A percentile compares a stretch with the other conserved stretches of the same genome.
These are phyloP conservation scores for Fonsecaea pedrosoi DNA, from an alignment of 2,329 filamentous ascomycete genomes.

Conservation along the genomic window DNA sequence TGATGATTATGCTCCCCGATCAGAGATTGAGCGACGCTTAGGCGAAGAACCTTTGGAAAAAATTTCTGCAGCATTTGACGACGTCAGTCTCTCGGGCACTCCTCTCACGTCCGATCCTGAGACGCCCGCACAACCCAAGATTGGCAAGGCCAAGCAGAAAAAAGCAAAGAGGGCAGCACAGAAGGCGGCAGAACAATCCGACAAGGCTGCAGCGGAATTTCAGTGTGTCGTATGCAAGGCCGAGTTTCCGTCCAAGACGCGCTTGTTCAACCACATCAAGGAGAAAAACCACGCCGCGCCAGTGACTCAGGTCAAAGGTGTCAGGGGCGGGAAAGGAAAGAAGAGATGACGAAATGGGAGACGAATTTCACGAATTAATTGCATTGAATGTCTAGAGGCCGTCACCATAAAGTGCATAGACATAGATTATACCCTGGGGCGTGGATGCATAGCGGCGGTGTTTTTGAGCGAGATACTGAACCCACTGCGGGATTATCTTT, in stretches of 20 bases:
- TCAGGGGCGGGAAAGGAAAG: constrained; percentile 39
- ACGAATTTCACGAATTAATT: not conserved
- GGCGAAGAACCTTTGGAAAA: constrained; percentile 27
- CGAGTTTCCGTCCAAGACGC: constrained; percentile 75
- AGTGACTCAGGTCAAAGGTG: constrained; percentile 29
- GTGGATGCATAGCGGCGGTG: constrained; percentile 30
- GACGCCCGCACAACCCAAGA: constrained; percentile 42
- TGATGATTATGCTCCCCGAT: constrained; percentile 53
- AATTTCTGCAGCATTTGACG: constrained; percentile 35
- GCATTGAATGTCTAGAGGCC: not conserved
- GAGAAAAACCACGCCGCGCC: constrained; percentile 68
- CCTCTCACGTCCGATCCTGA: constrained; percentile 36
- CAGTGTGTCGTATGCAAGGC: constrained; percentile 81
- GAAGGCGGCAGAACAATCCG: constrained; percentile 36
- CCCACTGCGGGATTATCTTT: not conserved
- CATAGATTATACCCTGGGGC: not conserved
- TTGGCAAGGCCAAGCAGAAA: constrained; percentile 62
- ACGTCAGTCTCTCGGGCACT: constrained; percentile 33
- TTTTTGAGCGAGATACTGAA: constrained; percentile 3
- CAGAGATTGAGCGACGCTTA: constrained; percentile 51
- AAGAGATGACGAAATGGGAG: constrained; percentile 24
- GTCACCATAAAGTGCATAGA: constrained; percentile 8
- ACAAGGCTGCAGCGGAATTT: constrained; percentile 51
- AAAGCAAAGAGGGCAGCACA: constrained; percentile 58
- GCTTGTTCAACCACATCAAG: constrained; percentile 75